phyloP scores from a whole-genome alignment of 129 eudicot species.

The Cynara cardunculus region DNA sequence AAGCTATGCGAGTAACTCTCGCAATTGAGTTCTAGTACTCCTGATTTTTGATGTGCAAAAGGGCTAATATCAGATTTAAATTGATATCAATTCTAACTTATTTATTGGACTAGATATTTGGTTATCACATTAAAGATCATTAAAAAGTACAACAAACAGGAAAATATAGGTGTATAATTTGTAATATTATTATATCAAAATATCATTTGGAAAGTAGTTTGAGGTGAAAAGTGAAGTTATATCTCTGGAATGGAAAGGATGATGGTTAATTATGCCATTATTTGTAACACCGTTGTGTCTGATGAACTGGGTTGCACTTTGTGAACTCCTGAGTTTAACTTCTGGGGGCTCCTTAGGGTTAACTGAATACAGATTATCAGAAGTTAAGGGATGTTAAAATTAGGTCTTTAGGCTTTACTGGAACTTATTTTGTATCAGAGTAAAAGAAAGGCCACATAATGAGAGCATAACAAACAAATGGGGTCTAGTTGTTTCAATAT shows the following conservation, averaged over 20 bases:
- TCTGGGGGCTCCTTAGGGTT: background rate
- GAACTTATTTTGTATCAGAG: background rate
- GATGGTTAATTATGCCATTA: background rate
- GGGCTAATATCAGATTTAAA: background rate
- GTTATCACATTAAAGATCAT: background rate
- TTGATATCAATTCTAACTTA: background rate
- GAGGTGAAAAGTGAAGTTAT: background rate
- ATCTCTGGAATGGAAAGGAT: background rate
- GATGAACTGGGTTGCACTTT: background rate
- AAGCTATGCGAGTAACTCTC: background rate
- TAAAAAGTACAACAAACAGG: background rate
- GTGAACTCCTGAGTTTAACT: background rate
- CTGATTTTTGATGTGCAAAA: background rate
- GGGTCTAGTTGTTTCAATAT: background rate
- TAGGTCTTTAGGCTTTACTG: background rate
- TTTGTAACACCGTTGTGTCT: background rate
- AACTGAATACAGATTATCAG: background rate
- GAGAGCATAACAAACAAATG: background rate
- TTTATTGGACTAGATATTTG: background rate
- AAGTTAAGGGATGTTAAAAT: background rate
- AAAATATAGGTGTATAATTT: background rate
- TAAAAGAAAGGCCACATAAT: background rate
- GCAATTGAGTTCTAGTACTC: conserved; percentile 1
- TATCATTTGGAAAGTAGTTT: background rate
- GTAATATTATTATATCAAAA: background rate